A percentile compares a stretch with the other conserved stretches of the same genome.
These are phyloP conservation scores for Myriosclerotinia duriaeana DNA, from an alignment of 2,329 filamentous ascomycete genomes.

Conservation along the genomic window DNA sequence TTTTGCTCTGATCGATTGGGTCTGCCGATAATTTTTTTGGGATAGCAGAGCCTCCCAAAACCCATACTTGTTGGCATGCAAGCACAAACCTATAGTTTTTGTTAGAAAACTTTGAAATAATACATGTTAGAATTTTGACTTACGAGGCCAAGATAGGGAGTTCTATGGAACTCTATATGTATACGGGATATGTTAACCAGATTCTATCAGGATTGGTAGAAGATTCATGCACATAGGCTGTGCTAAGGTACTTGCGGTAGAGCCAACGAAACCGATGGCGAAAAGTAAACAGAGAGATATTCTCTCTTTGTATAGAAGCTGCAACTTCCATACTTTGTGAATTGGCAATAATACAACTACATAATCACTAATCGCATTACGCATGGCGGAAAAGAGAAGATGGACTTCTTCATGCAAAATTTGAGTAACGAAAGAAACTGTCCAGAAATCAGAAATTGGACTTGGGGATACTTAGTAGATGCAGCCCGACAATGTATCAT, in stretches of 20 bases:
- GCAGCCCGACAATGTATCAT: no score
- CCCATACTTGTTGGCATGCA: constrained; percentile 3
- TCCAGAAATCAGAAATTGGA: neutral
- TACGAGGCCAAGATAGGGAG: constrained; percentile 1
- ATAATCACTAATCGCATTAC: neutral
- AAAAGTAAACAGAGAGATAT: neutral
- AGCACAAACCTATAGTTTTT: neutral
- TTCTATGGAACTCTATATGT: constrained; percentile 2
- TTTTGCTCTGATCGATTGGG: neutral
- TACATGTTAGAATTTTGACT: neutral
- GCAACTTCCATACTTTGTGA: neutral
- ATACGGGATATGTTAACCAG: neutral
- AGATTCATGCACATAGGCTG: neutral
- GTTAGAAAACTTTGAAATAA: no score
- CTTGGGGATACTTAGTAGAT: neutral
- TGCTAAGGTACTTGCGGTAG: neutral
- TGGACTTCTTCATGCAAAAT: neutral
- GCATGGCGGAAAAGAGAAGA: neutral
- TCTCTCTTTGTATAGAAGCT: neutral
- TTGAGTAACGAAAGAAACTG: neutral
- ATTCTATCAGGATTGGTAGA: neutral
- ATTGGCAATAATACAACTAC: neutral
- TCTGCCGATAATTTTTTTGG: neutral
- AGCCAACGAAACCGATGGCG: neutral
- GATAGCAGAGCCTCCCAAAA: constrained; percentile 10